Percentiles rank a stretch among this genome's conserved stretches.
Evolutionary conservation across 441 rosid genomes (phyloP).

Genomic region (Gossypium davidsonii): DNA sequence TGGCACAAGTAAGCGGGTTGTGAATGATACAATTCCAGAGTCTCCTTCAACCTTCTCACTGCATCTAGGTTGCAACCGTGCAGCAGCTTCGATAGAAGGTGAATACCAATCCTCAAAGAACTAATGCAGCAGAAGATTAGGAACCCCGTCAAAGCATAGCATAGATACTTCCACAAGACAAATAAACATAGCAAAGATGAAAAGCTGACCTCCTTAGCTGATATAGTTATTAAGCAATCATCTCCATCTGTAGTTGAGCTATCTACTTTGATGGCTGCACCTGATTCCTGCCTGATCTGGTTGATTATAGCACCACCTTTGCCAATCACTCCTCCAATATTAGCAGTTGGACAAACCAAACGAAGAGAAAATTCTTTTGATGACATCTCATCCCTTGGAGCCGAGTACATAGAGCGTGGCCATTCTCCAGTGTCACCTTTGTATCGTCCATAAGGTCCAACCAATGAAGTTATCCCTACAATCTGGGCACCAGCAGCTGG

Average conservation of each 20-base stretch:
- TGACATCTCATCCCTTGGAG: slow-evolving; percentile 73
- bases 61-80: slow-evolving; percentile 87
- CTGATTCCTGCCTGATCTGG: slow-evolving; percentile 81
- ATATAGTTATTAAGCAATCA: slow-evolving; percentile 71
- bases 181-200: neutral
- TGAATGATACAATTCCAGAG: slow-evolving; percentile 72
- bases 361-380: slow-evolving; percentile 73
- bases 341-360: slow-evolving; percentile 66
- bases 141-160: slow-evolving; percentile 3
- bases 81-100: slow-evolving; percentile 84
- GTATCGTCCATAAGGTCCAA: slow-evolving; percentile 77
- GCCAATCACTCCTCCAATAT: slow-evolving; percentile 81
- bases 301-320: slow-evolving; percentile 84
- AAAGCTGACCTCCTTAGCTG: slow-evolving; percentile 70
- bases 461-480: slow-evolving; percentile 68
- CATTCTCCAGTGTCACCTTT: slow-evolving; percentile 73
- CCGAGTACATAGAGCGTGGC: slow-evolving; percentile 65
- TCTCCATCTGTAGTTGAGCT: slow-evolving; percentile 72
- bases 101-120: slow-evolving; percentile 70
- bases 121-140: slow-evolving; percentile 31
- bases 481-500: slow-evolving; percentile 49
- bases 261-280: slow-evolving; percentile 79
- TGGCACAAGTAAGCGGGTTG: slow-evolving; percentile 88
- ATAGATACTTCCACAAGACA: neutral
- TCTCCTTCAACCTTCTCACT: slow-evolving; percentile 90